Evolutionary conservation across 1,139 yeast genomes (phyloP).

Genomic region (Sugiyamaella neomexicana): DNA sequence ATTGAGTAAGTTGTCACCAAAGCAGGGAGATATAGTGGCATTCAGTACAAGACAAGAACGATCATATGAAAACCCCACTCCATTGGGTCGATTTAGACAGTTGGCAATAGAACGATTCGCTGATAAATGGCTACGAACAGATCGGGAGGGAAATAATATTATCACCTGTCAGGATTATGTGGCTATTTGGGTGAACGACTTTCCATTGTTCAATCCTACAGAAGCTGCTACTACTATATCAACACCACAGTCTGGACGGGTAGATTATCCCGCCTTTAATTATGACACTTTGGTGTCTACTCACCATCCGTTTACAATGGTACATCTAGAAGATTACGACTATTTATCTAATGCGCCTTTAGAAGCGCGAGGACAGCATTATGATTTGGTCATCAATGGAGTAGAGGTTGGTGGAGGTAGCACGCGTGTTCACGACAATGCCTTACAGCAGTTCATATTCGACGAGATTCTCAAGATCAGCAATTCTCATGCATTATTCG

Average conservation of each 20-base stretch:
- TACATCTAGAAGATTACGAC: conserved; percentile 65
- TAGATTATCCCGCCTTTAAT: conserved; percentile 63
- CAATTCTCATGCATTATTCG: conserved; percentile 67
- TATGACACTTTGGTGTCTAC: conserved; percentile 58
- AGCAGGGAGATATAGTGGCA: conserved; percentile 72
- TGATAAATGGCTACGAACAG: conserved; percentile 49
- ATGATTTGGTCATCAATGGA: conserved; percentile 90
- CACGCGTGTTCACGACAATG: conserved; percentile 86
- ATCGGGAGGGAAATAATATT: conserved; percentile 19
- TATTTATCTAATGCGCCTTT: conserved; percentile 56
- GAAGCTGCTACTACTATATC: conserved; percentile 21
- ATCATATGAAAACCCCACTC: conserved; percentile 92
- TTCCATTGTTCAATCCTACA: conserved; percentile 83
- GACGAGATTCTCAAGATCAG: conserved; percentile 36
- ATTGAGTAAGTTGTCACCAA: conserved; percentile 34
- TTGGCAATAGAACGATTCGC: conserved; percentile 60
- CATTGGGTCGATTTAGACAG: conserved; percentile 84
- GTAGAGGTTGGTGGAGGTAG: conserved; percentile 98
- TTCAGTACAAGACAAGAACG: conserved; percentile 65
- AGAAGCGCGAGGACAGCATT: conserved; percentile 83
- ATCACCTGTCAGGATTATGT: conserved; percentile 49
- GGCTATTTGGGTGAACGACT: conserved; percentile 83
- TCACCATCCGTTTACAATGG: conserved; percentile 98
- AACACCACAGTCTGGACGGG: conserved; percentile 27
- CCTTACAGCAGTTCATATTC: conserved; percentile 64